These are phyloP conservation scores for Musa troglodytarum DNA, from an alignment of 176 grass and related monocot species.

Conservation along the genomic window DNA sequence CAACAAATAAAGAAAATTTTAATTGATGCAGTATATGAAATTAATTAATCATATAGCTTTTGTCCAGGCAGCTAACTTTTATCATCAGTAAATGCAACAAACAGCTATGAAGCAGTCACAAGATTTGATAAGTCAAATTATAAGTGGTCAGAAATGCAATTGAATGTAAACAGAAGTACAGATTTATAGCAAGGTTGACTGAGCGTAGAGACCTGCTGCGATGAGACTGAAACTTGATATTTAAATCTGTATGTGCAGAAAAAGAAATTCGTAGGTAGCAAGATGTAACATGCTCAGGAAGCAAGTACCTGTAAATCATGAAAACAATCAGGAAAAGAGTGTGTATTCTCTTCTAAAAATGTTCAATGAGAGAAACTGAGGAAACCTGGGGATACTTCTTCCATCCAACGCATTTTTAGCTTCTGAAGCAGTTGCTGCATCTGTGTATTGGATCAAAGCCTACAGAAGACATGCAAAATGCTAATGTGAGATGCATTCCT, in stretches of 20 bases:
- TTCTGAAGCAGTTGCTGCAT: conserved; percentile 67
- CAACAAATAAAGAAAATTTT: too few species aligned
- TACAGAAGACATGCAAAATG: conserved; percentile 19
- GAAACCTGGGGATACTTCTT: conserved; percentile 92
- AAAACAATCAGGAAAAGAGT: conserved; percentile 16
- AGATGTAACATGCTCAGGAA: conserved; percentile 60
- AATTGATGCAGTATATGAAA: too few species aligned
- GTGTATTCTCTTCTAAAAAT: not conserved
- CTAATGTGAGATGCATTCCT: not conserved
- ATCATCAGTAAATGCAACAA: not conserved
- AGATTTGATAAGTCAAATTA: not conserved
- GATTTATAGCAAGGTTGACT: not conserved
- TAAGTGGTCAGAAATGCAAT: not conserved
- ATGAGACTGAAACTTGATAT: conserved; percentile 95
- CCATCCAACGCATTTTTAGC: conserved; percentile 93
- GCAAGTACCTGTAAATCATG: conserved; percentile 54
- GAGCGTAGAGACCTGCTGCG: conserved; percentile 51
- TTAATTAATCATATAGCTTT: too few species aligned
- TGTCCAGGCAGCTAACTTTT: not conserved
- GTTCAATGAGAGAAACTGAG: conserved; percentile 17
- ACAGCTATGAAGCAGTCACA: not conserved
- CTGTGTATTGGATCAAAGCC: conserved; percentile 85
- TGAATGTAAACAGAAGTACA: not conserved
- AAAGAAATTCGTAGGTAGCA: conserved; percentile 74
- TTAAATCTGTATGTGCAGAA: conserved; percentile 86